Conservation (phyloP, 352 stramenopile genomes). For the Phytophthora litchii region DNA sequence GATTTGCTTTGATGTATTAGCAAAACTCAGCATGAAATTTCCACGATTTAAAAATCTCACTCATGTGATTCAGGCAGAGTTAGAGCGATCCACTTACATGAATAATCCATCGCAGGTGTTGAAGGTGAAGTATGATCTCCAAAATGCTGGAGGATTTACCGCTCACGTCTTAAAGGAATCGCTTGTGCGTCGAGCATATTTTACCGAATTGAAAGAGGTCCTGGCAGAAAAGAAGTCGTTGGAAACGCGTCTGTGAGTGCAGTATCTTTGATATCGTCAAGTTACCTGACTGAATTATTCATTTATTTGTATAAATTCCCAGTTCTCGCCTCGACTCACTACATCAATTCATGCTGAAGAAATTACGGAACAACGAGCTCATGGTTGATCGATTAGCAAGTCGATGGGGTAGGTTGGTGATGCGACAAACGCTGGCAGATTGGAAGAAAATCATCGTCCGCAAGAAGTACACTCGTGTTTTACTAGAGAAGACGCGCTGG, state of each 20-base stretch:
- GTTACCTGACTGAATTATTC: not conserved
- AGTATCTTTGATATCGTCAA: not conserved
- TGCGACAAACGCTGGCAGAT: slow-evolving; percentile 64
- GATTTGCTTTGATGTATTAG: slow-evolving; percentile 60
- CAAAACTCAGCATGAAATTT: slow-evolving; percentile 52
- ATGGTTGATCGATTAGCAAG: slow-evolving; percentile 65
- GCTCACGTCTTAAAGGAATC: slow-evolving; percentile 24
- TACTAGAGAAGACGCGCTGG: slow-evolving; percentile 62
- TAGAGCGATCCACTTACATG: slow-evolving; percentile 52
- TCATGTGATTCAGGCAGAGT: slow-evolving; percentile 36
- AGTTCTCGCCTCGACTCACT: slow-evolving; percentile 47
- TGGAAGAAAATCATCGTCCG: slow-evolving; percentile 78
- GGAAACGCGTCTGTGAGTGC: slow-evolving; percentile 43
- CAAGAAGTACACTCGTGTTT: slow-evolving; percentile 75
- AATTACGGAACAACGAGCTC: slow-evolving; percentile 64
- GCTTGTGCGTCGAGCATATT: slow-evolving; percentile 54
- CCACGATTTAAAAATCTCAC: slow-evolving; percentile 54
- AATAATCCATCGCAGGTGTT: slow-evolving; percentile 5
- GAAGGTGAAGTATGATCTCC: not conserved
- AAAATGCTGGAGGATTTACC: slow-evolving; percentile 5
- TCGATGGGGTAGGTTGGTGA: slow-evolving; percentile 55
- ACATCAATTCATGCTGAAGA: slow-evolving; percentile 58
- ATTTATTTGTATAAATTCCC: not conserved
- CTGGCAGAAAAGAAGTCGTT: slow-evolving; percentile 41
- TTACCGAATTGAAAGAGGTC: slow-evolving; percentile 57